Evolutionary conservation across 2,329 filamentous ascomycete species (phyloP), one percentile per base, ranked within the genome.

Genomic region (Fusarium sp.): DNA sequence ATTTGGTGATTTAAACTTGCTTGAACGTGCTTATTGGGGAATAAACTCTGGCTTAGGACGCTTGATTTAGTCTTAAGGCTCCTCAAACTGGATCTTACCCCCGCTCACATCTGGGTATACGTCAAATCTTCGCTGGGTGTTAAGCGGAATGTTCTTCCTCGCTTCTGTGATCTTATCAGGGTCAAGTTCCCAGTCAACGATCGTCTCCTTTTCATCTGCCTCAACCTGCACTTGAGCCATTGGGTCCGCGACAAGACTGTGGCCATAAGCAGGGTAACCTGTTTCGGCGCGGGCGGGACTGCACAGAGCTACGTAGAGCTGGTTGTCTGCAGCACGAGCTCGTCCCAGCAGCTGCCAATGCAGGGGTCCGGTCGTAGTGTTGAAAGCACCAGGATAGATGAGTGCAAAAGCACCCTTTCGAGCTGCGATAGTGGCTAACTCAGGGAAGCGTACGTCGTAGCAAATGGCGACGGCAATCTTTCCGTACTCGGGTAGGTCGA

Each of bases 381-480:
- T 99, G 86, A 99, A 99, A 2, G 96, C 96, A n/a, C 94, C 96
- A 0, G 96, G 96, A 80, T 98, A 98, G 20, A 98, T 79, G 57
- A 98, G 88, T 47, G 93, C 86, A 80, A 99, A 99, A 62, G 90
- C 92, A n/a, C 92, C 94, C 72, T 90, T 90, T 32, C 96, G 87
- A 22, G 95, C 93, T 0, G 95, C 95, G 60, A 98, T 91, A 78
- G 89, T 96, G 5, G 94, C 96, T 13, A 97, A 85, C 82, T 98
- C 96, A 0, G 96, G 95, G 84, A 99, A 99, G 43, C 96, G 93
- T 58, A 99, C 89, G 81, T 99, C 96, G 83, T 99, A 99, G 87
- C 96, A 99, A 78, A 99, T 98, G 32, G 93, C 94, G 6, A 99
- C 84, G 7, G 89, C 94, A 67, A 99, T 88, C 79, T 89, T 91